Evolutionary conservation across 2,329 filamentous ascomycete genomes (phyloP), one percentile per base, ranked within the genome.

Genomic region (Aspergillus ibericus): DNA sequence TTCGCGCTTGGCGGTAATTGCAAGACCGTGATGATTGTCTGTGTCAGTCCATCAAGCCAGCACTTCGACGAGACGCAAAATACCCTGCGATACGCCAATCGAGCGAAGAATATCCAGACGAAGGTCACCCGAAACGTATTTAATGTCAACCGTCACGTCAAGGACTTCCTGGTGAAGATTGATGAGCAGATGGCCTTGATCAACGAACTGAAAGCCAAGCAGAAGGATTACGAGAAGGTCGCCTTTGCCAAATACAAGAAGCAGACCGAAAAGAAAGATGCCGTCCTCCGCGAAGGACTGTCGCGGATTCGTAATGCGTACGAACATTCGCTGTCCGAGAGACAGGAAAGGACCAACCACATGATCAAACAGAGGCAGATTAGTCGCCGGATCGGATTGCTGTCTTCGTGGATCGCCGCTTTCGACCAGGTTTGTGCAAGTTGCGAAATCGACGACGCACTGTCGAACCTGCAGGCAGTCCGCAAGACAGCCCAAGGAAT

Each of bases 11-110:
- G 95, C 29, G 95, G 95, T 3, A 99, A 99, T 76, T 99, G 95
- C 83, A 96, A 93, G 78, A 99, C 95, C 0, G 95, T 99, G 73
- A 99, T 99, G 95, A 98, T 99, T 74, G 95, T 99, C 25, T 99
- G 95, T 70, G 91, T 99, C 55, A 97, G 93, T 67, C 95, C 95
- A 1, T 97, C 92, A 0, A 98, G 95, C 70, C 90, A 91, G 5
- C 95, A 99, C 77, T 99, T 95, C 68, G 95, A 99, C 75, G 95
- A 99, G 78, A 97, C 93, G 0, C 95, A 99, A 70, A 99, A 99
- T 75, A 99, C 95, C 0, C 82, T 99, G 16, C 90, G 96, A 68
- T 99, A 99, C 71, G 95, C 95, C 51, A 98, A 99, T 76, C 85
- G 95, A 66, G 95, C 95, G 59, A 99, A 99, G 85, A 99, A 99